Conservation (phyloP, 352 stramenopile species). For the Proteromonas lacertae region DNA sequence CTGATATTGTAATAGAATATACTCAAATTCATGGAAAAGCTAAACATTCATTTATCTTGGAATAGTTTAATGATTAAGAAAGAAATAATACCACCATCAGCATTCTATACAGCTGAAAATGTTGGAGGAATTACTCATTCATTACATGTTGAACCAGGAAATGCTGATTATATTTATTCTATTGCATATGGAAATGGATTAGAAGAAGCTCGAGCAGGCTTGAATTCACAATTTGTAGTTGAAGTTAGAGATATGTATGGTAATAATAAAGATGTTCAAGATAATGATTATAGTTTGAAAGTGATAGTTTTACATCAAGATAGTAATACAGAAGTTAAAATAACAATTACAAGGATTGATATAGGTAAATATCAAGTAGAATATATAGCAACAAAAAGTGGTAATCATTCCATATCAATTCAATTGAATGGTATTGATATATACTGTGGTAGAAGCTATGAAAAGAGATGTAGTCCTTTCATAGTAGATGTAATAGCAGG, state of each 20-base stretch:
- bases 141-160: constrained; percentile 45
- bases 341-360: constrained; percentile 32
- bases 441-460: constrained; percentile 52
- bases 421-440: constrained; percentile 60
- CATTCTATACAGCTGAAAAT: constrained; percentile 43
- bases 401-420: constrained; percentile 43
- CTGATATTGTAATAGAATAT: constrained; percentile 73
- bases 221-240: constrained; percentile 48
- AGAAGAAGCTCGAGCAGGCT: constrained; percentile 26
- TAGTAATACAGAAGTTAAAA: constrained; percentile 10
- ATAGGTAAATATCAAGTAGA: constrained; percentile 47
- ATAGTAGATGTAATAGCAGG: constrained; percentile 35
- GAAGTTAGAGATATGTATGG: constrained; percentile 56
- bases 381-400: constrained; percentile 39
- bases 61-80: constrained; percentile 47
- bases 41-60: constrained; percentile 44
- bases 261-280: constrained; percentile 26
- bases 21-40: constrained; percentile 54
- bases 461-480: constrained; percentile 71
- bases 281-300: too few species aligned
- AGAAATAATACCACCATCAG: constrained; percentile 27
- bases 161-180: constrained; percentile 69
- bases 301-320: constrained; percentile 23
- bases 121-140: constrained; percentile 63
- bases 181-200: constrained; percentile 40